Percentiles rank a stretch among this genome's conserved stretches.
Evolutionary conservation across 208 protist species (phyloP).

Genomic region (Crithidia brevicula): DNA sequence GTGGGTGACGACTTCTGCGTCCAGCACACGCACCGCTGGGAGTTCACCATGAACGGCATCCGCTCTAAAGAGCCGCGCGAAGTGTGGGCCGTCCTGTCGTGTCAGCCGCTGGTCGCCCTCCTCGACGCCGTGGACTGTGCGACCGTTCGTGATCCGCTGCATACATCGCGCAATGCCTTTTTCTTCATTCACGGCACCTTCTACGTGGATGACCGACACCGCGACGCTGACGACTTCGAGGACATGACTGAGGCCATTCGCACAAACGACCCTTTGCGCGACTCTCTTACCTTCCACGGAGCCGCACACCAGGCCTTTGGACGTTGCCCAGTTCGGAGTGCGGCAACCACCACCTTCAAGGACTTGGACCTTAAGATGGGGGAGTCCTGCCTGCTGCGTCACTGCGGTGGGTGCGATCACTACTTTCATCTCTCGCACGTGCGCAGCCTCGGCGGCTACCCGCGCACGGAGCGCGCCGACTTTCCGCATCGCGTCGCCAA

Average conservation of each 20-base stretch:
- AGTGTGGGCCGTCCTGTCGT: slow-evolving; percentile 77
- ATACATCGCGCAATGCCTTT: slow-evolving; percentile 61
- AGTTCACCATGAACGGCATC: slow-evolving; percentile 59
- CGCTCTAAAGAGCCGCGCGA: slow-evolving; percentile 44
- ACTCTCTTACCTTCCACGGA: neutral
- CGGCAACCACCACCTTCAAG: slow-evolving; percentile 62
- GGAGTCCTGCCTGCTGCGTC: slow-evolving; percentile 67
- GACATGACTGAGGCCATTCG: slow-evolving; percentile 67
- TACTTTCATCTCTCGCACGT: slow-evolving; percentile 70
- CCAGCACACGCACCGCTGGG: slow-evolving; percentile 77
- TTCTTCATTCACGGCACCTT: slow-evolving; percentile 84
- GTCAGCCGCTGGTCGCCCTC: slow-evolving; percentile 70
- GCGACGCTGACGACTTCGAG: slow-evolving; percentile 44
- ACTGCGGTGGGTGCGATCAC: slow-evolving; percentile 77
- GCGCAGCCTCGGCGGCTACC: slow-evolving; percentile 39
- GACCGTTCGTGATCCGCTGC: slow-evolving; percentile 23
- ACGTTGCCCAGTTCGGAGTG: slow-evolving; percentile 66
- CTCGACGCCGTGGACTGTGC: slow-evolving; percentile 72
- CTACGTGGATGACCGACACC: slow-evolving; percentile 83
- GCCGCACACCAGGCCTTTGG: slow-evolving; percentile 48
- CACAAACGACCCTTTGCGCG: slow-evolving; percentile 36
- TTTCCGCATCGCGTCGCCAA: slow-evolving; percentile 71
- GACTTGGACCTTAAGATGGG: slow-evolving; percentile 72
- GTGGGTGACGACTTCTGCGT: slow-evolving; percentile 70
- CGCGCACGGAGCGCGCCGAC: slow-evolving; percentile 34